phyloP scores from a whole-genome alignment of 2,329 filamentous ascomycete genomes.

The Paecilomyces fulvus region DNA sequence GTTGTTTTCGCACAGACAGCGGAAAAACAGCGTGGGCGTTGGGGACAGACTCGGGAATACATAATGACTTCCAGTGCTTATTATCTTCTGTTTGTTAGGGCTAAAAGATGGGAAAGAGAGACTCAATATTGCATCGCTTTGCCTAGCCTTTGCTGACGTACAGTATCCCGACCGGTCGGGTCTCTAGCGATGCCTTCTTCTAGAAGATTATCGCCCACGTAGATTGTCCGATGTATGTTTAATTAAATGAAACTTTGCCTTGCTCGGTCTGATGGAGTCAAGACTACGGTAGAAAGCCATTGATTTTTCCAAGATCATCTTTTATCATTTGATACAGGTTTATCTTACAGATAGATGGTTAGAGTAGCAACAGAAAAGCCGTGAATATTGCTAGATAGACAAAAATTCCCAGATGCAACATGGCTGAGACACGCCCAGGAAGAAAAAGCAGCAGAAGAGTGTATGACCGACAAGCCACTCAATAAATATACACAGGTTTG shows the following conservation, averaged over 20 bases:
- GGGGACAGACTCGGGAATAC: not conserved
- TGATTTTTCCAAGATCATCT: not conserved
- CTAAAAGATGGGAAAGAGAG: not conserved
- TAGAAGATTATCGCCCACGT: not conserved
- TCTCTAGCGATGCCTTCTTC: not conserved
- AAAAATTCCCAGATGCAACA: not conserved
- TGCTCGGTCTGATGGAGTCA: not conserved
- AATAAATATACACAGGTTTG: not conserved
- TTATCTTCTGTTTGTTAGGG: not conserved
- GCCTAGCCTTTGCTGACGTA: not conserved
- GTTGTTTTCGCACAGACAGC: not conserved
- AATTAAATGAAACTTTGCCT: not conserved
- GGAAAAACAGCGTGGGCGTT: not conserved
- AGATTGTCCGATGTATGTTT: not conserved
- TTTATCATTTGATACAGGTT: not conserved
- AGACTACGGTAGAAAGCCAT: not conserved
- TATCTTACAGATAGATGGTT: not conserved
- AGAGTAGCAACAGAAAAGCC: not conserved
- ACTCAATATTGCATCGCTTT: not conserved
- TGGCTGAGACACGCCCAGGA: not conserved
- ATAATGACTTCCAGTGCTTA: not conserved
- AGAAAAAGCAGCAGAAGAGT: not conserved
- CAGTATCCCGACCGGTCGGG: not conserved
- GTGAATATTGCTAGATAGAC: not conserved
- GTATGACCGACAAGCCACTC: not conserved